Percentiles rank a stretch among this genome's conserved stretches.
These are phyloP conservation scores for Brassica juncea DNA, from an alignment of 345 rosid species.

Conservation along the genomic window DNA sequence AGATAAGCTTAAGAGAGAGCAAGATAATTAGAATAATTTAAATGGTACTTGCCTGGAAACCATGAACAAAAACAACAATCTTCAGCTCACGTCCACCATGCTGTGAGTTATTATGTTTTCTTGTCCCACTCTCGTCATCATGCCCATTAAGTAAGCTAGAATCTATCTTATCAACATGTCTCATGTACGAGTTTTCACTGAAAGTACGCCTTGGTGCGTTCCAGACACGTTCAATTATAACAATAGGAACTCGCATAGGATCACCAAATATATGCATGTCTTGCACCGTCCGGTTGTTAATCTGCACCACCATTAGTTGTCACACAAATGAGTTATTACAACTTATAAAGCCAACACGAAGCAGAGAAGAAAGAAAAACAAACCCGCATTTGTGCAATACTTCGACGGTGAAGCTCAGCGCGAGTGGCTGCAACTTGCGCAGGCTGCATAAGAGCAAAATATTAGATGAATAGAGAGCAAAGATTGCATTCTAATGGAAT, in stretches of 20 bases:
- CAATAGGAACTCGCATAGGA: constrained; percentile 78
- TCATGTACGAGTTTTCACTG: constrained; percentile 76
- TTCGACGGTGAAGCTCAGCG: constrained; percentile 94
- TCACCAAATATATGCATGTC: constrained; percentile 94
- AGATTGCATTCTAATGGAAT: background rate
- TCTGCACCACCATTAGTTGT: constrained; percentile 50
- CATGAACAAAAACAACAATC: constrained; percentile 91
- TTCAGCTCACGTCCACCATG: constrained; percentile 63
- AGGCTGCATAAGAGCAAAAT: constrained; percentile 58
- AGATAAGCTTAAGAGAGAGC: too few species aligned
- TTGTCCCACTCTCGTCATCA: constrained; percentile 45
- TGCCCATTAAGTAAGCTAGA: constrained; percentile 39
- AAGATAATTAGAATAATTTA: too few species aligned
- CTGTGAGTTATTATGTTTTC: constrained; percentile 35
- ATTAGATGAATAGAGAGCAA: constrained; percentile 23
- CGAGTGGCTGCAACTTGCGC: constrained; percentile 80
- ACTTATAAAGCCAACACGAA: constrained; percentile 5
- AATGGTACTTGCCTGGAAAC: constrained; percentile 80
- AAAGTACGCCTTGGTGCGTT: constrained; percentile 82
- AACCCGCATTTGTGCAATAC: constrained; percentile 98
- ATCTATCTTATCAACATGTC: constrained; percentile 61
- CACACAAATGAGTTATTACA: background rate
- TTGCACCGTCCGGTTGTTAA: constrained; percentile 78
- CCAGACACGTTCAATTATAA: constrained; percentile 80
- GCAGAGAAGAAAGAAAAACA: constrained; percentile 23